Base-by-base conservation (phyloP, 2,329 filamentous ascomycete genomes). In the Cercospora sp. region DNA sequence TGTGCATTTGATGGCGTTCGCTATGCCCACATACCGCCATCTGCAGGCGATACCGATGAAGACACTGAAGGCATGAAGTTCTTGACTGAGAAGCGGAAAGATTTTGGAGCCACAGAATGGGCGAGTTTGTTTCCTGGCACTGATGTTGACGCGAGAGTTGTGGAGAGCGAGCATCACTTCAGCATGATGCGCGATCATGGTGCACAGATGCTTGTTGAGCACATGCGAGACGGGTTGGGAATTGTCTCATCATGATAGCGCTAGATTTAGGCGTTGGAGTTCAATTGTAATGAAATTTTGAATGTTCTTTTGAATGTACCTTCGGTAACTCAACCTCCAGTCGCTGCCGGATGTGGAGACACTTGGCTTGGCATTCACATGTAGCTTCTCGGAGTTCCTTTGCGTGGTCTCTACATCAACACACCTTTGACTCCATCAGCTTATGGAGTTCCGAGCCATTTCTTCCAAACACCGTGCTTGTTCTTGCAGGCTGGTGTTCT, bases 11-110 rank as follows among this genome's bases (percentile, higher is more conserved):
- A 77, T 62, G 77, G 74, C 30, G 80, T 81, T 70, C 72, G 74
- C 42, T 71, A 75, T 48, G 67, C 68, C 2, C 62, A 64, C 23
- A 63, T 72, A 13, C 79, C 80, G 26, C 76, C 79, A 20, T 75
- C 79, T 4, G 76, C 79, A 26, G 76, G 79, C 3, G 79, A 81
- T 60, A 48, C 26, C 28, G 66, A 45, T 2, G 75, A 79, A 16
- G 83, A 84, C 64, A 80, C 82, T 1, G 78, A 81, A 57, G 82
- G 82, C 68, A 84, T 85, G 83, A 78, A 80, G 60, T 85, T 82
- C 80, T 72, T 85, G 63, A 74, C 84, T 58, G 81, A 84, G 67
- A 81, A 83, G 70, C 78, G 83, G 48, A 82, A 77, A 12, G 82
- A 85, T 60, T 81, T 84, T 64, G 81, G 82, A 2, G 78, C 81